phyloP scores from a whole-genome alignment of 2,329 filamentous ascomycete species.

The Paracorniculantispora psalliotae region DNA sequence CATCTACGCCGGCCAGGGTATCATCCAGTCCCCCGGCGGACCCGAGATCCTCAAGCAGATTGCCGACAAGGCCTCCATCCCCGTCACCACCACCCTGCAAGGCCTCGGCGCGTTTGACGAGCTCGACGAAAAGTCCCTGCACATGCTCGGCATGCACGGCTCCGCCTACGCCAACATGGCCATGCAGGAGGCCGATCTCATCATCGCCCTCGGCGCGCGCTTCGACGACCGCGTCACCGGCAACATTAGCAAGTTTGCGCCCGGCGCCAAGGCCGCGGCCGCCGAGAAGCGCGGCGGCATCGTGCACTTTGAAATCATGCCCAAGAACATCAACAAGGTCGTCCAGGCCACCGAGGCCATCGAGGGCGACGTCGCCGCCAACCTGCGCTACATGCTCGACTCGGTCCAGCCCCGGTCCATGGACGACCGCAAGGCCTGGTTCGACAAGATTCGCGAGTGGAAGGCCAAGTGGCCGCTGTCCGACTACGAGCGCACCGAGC shows the following conservation, averaged over 20 bases:
- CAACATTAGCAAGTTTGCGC: conserved; percentile 80
- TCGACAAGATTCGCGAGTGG: conserved; percentile 82
- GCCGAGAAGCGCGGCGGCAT: conserved; percentile 77
- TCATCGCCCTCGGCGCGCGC: conserved; percentile 87
- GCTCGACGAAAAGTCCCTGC: conserved; percentile 85
- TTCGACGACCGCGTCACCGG: conserved; percentile 95
- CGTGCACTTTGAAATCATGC: conserved; percentile 96
- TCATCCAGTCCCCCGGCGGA: conserved; percentile 75
- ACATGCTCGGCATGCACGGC: conserved; percentile 99
- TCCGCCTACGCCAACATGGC: conserved; percentile 96
- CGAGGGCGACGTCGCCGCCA: conserved; percentile 83
- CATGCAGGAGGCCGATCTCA: conserved; percentile 93
- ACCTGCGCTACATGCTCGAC: conserved; percentile 71
- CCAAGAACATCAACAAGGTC: conserved; percentile 99
- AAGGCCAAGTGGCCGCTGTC: conserved; percentile 84
- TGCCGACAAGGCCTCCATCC: conserved; percentile 82
- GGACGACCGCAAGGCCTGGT: conserved; percentile 75
- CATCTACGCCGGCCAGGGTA: conserved; percentile 89
- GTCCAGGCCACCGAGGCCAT: conserved; percentile 94
- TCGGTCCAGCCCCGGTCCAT: conserved; percentile 58
- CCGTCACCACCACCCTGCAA: conserved; percentile 92
- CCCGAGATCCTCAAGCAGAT: conserved; percentile 76
- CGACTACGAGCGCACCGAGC: conserved; percentile 75
- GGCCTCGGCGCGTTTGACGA: conserved; percentile 91
- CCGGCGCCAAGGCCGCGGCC: conserved; percentile 78